Conservation (phyloP, 805 yeast species). For the Yarrowia bubula region DNA sequence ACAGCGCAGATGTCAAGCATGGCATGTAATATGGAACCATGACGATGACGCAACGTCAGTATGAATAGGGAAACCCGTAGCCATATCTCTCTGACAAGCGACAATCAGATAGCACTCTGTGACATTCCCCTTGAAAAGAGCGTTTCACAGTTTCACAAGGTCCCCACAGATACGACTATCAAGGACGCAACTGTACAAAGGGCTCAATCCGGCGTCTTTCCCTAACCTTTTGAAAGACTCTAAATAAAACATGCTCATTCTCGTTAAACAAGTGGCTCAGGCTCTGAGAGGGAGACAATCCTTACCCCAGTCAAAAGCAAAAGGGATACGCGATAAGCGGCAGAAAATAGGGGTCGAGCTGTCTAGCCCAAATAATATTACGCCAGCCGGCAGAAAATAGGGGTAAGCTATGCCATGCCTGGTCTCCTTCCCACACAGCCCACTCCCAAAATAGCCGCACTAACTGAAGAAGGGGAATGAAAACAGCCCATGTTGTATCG, state of each 20-base stretch:
- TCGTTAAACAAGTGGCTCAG: too few species aligned
- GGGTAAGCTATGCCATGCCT: neutral
- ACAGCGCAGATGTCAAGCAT: conserved; percentile 4
- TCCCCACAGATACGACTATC: neutral
- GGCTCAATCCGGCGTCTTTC: neutral
- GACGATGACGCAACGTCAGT: neutral
- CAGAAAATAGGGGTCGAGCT: neutral
- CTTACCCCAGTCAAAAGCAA: neutral
- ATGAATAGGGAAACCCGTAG: neutral
- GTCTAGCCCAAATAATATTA: neutral
- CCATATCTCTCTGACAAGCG: neutral
- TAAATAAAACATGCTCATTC: neutral
- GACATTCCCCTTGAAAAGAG: neutral
- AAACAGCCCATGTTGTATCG: neutral
- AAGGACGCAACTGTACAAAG: neutral
- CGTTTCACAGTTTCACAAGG: neutral
- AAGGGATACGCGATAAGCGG: neutral
- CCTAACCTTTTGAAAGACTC: neutral
- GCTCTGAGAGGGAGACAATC: too few species aligned
- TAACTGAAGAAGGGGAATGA: neutral
- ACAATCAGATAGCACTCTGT: too few species aligned
- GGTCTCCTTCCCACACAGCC: neutral
- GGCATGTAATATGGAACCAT: neutral
- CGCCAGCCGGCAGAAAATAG: neutral
- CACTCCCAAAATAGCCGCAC: neutral